Conservation (phyloP, 1,284 basidiomycete species). For the Ustilago loliicola region DNA sequence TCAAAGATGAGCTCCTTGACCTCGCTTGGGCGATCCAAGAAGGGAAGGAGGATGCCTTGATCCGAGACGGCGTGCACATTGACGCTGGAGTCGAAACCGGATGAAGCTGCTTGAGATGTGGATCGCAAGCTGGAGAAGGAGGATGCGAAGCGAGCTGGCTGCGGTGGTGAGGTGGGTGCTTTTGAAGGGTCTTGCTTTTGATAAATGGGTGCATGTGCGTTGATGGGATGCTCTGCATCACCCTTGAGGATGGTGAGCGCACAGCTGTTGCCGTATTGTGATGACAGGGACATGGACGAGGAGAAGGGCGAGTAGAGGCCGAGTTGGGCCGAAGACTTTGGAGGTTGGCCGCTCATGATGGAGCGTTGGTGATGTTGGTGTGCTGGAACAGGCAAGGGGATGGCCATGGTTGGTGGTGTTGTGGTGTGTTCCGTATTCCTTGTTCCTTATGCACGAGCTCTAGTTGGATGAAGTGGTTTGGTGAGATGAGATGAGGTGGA, state of each 20-base stretch:
- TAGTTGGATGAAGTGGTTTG: not conserved
- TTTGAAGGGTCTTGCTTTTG: constrained; percentile 15
- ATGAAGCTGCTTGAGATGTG: constrained; percentile 14
- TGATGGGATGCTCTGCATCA: constrained; percentile 36
- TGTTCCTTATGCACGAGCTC: not conserved
- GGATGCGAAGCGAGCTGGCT: constrained; percentile 38
- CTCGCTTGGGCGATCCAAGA: constrained; percentile 49
- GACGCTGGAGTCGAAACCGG: constrained; percentile 38
- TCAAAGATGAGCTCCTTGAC: constrained; percentile 50
- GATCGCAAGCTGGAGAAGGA: constrained; percentile 36
- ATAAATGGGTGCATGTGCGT: constrained; percentile 37
- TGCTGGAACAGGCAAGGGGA: constrained; percentile 35
- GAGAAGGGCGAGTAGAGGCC: constrained; percentile 29
- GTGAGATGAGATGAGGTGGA: not conserved
- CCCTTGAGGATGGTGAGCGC: constrained; percentile 52
- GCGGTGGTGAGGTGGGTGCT: not conserved
- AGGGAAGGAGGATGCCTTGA: constrained; percentile 51
- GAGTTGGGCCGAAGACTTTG: constrained; percentile 8
- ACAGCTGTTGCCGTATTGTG: constrained; percentile 32
- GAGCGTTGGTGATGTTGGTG: constrained; percentile 7
- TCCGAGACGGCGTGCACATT: constrained; percentile 46
- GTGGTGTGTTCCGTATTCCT: not conserved
- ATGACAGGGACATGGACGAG: constrained; percentile 18
- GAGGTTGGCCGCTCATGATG: constrained; percentile 18
- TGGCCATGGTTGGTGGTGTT: constrained; percentile 29